Evolutionary conservation across 2,329 filamentous ascomycete genomes (phyloP), one percentile per base, ranked within the genome.

Genomic region (Zymoseptoria tritici): DNA sequence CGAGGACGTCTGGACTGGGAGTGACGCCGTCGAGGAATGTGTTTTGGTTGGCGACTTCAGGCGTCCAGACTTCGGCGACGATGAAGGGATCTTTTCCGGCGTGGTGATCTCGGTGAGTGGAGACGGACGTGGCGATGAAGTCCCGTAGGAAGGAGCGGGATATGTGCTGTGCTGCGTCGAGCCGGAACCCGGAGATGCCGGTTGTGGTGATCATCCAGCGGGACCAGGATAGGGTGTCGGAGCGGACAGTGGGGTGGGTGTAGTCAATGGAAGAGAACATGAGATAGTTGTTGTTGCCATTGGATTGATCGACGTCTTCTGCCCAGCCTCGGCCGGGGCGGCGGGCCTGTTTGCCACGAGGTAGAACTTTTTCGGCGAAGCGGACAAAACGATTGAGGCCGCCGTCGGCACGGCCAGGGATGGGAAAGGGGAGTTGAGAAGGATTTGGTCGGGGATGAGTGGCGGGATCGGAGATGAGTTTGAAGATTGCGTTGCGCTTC

Each of bases 201-300:
- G 89, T 70, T 60, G 85, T 77, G 5, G 81, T 75, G 0, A 81
- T 80, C 59, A 91, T 78, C 88, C 88, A 91, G 4, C 80, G 75
- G 1, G 84, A 85, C 88, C 87, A 90, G 55, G 80, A 78, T 57
- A 86, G 76, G 3, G 89, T 80, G 64, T 90, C 88, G 3, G 80
- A 72, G 36, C 79, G 77, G 9, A 90, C 87, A 65, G 88, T 86
- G 0, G 79, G 78, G 59, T 88, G 80, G 2, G 76, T 73, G 70
- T 87, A 87, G 71, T 90, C 86, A 49, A 90, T 72, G 70, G 90
- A 84, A 5, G 85, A 83, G 66, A 88, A 89, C 85, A 90, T 89
- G 16, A 90, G 79, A 68, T 85, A 89, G 71, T 86, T 84, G 50
- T 74, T 76, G 67, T 90, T 90, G 7, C 87, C 87, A 63, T 84